Conservation (phyloP, 1,284 basidiomycete genomes). For the Moesziomyces parantarcticus region DNA sequence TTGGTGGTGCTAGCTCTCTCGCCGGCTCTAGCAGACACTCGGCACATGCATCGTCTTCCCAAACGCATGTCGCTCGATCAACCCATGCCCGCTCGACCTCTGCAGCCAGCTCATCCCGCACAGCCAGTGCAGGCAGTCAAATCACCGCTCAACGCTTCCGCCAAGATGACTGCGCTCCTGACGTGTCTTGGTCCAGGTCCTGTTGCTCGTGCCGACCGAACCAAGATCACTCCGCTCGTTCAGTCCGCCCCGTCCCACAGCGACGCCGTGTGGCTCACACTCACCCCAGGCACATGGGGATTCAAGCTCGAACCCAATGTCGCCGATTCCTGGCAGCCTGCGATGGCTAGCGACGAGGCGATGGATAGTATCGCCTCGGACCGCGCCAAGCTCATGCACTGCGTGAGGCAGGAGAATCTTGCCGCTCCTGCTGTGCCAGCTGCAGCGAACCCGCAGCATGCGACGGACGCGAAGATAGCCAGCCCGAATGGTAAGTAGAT, state of each 20-base stretch:
- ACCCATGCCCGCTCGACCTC: no score
- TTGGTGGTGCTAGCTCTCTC: no score
- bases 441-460: no score
- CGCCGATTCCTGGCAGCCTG: constrained; percentile 7
- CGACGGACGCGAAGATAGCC: no score
- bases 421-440: neutral
- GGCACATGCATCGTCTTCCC: no score
- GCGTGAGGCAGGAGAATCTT: constrained; percentile 1
- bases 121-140: no score
- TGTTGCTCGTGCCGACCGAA: neutral
- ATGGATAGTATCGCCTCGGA: constrained; percentile 8
- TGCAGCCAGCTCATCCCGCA: neutral
- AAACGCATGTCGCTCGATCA: no score
- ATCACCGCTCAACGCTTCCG: no score
- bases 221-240: constrained; percentile 9
- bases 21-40: no score
- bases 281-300: constrained; percentile 19
- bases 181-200: constrained; percentile 18
- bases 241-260: constrained; percentile 6
- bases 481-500: no score
- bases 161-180: constrained; percentile 4
- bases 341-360: neutral
- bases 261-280: constrained; percentile 9
- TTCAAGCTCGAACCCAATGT: constrained; percentile 9
- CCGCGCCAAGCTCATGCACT: constrained; percentile 8